phyloP scores from a whole-genome alignment of 768 basidiomycete species.

The Pleurotus eryngii region DNA sequence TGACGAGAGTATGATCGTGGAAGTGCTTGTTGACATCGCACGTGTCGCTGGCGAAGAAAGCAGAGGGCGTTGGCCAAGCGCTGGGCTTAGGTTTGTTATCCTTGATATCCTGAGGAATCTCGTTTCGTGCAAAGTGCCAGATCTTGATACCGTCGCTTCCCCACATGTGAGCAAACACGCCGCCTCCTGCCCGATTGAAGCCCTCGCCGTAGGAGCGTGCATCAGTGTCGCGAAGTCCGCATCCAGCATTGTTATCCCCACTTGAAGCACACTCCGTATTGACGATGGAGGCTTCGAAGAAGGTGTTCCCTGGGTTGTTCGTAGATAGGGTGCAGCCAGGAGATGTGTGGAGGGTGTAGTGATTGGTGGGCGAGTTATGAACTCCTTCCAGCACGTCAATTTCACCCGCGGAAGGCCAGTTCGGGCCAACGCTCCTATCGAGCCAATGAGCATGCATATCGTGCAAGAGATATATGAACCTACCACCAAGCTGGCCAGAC shows the following conservation, averaged over 20 bases:
- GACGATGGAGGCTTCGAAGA: slow-evolving; percentile 15
- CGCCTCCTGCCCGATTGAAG: slow-evolving; percentile 27
- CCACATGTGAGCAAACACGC: slow-evolving; percentile 31
- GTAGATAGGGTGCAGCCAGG: slow-evolving; percentile 35
- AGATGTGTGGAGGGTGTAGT: slow-evolving; percentile 63
- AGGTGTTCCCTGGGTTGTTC: slow-evolving; percentile 12
- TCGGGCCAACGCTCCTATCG: slow-evolving; percentile 40
- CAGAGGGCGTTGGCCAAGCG: slow-evolving; percentile 32
- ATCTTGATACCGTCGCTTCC: slow-evolving; percentile 28
- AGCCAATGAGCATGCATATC: not conserved
- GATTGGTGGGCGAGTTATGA: slow-evolving; percentile 54
- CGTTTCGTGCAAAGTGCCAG: slow-evolving; percentile 30
- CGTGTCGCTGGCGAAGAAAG: slow-evolving; percentile 28
- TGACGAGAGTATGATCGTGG: slow-evolving; percentile 27
- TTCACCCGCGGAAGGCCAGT: slow-evolving; percentile 57
- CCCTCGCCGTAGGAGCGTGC: slow-evolving; percentile 12
- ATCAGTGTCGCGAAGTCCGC: slow-evolving; percentile 25
- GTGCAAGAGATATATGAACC: not conserved
- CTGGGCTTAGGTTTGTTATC: slow-evolving; percentile 24
- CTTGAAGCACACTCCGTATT: slow-evolving; percentile 24
- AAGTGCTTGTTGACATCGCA: slow-evolving; percentile 34
- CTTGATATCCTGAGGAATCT: slow-evolving; percentile 31
- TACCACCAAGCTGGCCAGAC: slow-evolving; percentile 58
- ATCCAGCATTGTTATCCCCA: slow-evolving; percentile 22
- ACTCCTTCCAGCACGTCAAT: slow-evolving; percentile 75